Evolutionary conservation across 805 yeast genomes (phyloP).

Genomic region (Komagataella ulmi): DNA sequence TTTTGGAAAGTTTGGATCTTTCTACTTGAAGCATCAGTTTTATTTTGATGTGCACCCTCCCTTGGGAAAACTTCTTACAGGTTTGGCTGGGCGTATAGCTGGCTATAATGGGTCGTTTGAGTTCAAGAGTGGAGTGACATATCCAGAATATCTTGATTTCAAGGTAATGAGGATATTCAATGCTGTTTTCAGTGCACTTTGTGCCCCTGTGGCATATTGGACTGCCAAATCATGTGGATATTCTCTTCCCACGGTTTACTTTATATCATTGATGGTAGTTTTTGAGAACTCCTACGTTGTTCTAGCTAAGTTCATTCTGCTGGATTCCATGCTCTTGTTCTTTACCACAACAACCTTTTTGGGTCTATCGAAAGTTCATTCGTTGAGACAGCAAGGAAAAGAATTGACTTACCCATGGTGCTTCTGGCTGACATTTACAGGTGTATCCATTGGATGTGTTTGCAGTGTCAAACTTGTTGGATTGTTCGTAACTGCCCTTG

Average conservation of each 20-base stretch:
- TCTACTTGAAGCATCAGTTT: constrained; percentile 76
- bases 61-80: constrained; percentile 85
- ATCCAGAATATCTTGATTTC: constrained; percentile 50
- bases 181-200: constrained; percentile 49
- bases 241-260: constrained; percentile 36
- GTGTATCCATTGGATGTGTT: constrained; percentile 67
- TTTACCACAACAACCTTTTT: constrained; percentile 62
- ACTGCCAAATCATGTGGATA: constrained; percentile 50
- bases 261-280: constrained; percentile 48
- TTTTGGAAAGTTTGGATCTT: constrained; percentile 91
- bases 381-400: constrained; percentile 20
- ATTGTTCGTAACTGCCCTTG: constrained; percentile 44
- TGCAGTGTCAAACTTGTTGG: constrained; percentile 87
- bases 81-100: constrained; percentile 74
- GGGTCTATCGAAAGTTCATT: constrained; percentile 43
- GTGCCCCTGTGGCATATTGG: constrained; percentile 61
- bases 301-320: constrained; percentile 58
- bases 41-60: constrained; percentile 98
- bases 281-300: constrained; percentile 60
- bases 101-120: constrained; percentile 73
- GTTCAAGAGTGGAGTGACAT: constrained; percentile 52
- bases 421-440: constrained; percentile 46
- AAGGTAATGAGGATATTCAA: constrained; percentile 61
- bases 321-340: constrained; percentile 66
- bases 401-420: constrained; percentile 30